Percentiles rank a stretch among this genome's conserved stretches.
phyloP scores from a whole-genome alignment of 2,329 filamentous ascomycete species.

The Didymella pomorum region DNA sequence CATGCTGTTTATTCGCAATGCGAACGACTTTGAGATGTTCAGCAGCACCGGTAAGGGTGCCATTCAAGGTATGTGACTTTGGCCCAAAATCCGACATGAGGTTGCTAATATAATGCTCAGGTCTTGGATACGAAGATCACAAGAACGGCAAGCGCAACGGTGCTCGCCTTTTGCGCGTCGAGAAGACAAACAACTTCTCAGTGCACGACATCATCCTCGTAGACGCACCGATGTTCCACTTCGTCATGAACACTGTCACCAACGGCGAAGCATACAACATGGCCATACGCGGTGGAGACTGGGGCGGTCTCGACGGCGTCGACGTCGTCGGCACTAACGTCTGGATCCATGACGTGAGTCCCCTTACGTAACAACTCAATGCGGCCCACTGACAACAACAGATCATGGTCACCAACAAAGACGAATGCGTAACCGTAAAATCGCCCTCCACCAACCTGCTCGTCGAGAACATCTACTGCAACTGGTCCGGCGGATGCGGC shows the following conservation, averaged over 20 bases:
- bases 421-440: conserved; percentile 68
- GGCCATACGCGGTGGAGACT: conserved; percentile 61
- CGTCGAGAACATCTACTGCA: conserved; percentile 69
- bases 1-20: conserved; percentile 62
- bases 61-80: conserved; percentile 53
- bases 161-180: conserved; percentile 57
- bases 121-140: conserved; percentile 59
- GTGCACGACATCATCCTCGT: conserved; percentile 60
- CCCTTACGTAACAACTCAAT: neutral
- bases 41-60: conserved; percentile 61
- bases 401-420: conserved; percentile 68
- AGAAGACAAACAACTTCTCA: conserved; percentile 57
- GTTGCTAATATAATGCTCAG: neutral
- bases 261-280: conserved; percentile 65
- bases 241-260: conserved; percentile 59
- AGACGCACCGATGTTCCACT: conserved; percentile 61
- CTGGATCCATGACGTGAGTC: conserved; percentile 62
- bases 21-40: conserved; percentile 63
- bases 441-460: conserved; percentile 59
- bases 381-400: conserved; percentile 11
- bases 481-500: conserved; percentile 67
- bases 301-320: conserved; percentile 64
- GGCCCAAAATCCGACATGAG: neutral
- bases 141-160: conserved; percentile 51
- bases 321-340: conserved; percentile 64